These are phyloP conservation scores for Sarocladium strictum DNA, from an alignment of 2,329 filamentous ascomycete species.

Conservation along the genomic window DNA sequence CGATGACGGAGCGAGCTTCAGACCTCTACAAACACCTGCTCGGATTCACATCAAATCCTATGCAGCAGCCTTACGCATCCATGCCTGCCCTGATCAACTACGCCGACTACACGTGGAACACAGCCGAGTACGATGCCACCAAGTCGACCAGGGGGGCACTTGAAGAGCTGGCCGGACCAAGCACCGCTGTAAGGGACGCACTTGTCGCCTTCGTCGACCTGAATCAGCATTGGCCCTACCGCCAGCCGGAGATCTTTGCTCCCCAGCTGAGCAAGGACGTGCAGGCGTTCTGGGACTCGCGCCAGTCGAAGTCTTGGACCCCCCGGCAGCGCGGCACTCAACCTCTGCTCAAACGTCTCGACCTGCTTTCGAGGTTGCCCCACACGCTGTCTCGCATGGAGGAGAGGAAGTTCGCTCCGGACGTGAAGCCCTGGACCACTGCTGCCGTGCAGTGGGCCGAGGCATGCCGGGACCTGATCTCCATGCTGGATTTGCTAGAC, in stretches of 20 bases:
- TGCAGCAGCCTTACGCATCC: constrained; percentile 14
- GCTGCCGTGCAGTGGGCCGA: constrained; percentile 14
- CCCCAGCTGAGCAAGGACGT: constrained; percentile 13
- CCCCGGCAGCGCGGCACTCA: background rate
- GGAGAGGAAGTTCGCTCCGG: constrained; percentile 11
- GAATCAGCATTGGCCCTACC: constrained; percentile 14
- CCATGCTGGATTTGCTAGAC: constrained; percentile 12
- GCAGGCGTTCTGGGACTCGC: constrained; percentile 12
- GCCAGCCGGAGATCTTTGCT: constrained; percentile 10
- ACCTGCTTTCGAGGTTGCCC: constrained; percentile 8
- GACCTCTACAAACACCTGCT: constrained; percentile 13
- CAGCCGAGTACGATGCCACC: constrained; percentile 8
- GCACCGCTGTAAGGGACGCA: constrained; percentile 2
- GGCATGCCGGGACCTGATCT: constrained; percentile 11
- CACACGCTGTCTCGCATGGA: constrained; percentile 11
- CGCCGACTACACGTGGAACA: constrained; percentile 14
- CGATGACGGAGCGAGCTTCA: constrained; percentile 10
- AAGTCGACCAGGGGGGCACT: constrained; percentile 10
- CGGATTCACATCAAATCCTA: constrained; percentile 15
- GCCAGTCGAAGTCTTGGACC: background rate
- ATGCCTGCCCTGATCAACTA: constrained; percentile 14
- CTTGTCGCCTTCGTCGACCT: constrained; percentile 12
- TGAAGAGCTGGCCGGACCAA: constrained; percentile 11
- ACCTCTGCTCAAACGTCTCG: constrained; percentile 9
- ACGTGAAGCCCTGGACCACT: constrained; percentile 12